Percentiles rank a stretch among this genome's conserved stretches.
Conservation (phyloP, 305 asterid genomes). For the Euphrasia arctica region DNA sequence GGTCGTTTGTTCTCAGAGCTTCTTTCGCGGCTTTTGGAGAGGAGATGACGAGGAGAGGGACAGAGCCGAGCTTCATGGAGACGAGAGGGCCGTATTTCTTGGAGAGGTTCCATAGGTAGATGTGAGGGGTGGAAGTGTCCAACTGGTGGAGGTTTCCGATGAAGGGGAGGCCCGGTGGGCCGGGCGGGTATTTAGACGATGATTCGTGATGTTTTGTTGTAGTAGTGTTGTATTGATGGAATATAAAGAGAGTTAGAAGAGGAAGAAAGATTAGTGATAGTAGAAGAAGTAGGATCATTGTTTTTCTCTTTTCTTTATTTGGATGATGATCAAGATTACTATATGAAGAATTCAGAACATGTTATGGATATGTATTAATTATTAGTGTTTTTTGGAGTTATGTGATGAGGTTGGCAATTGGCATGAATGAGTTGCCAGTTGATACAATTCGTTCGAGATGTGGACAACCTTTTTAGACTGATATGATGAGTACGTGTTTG, state of each 20-base stretch:
- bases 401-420: too few relatives aligned
- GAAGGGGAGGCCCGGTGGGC: conserved; percentile 45
- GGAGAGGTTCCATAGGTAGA: conserved; percentile 32
- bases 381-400: too few relatives aligned
- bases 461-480: too few relatives aligned
- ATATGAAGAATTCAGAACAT: not conserved
- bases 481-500: too few relatives aligned
- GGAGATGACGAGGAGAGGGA: conserved; percentile 31
- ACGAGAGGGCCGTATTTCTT: conserved; percentile 42
- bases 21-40: conserved; percentile 33
- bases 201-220: not conserved
- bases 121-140: conserved; percentile 26
- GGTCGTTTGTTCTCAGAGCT: conserved; percentile 37
- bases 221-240: not conserved
- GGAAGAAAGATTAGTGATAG: conserved; percentile 16
- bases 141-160: conserved; percentile 50
- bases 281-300: not conserved
- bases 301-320: too few relatives aligned
- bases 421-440: too few relatives aligned
- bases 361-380: too few relatives aligned
- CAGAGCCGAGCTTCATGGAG: conserved; percentile 38
- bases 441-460: too few relatives aligned
- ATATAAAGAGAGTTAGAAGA: conserved; percentile 7
- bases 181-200: conserved; percentile 30
- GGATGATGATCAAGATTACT: not conserved